Base-by-base conservation (phyloP, 495 filamentous ascomycete genomes). In the Aspergillus carlsbadensis region DNA sequence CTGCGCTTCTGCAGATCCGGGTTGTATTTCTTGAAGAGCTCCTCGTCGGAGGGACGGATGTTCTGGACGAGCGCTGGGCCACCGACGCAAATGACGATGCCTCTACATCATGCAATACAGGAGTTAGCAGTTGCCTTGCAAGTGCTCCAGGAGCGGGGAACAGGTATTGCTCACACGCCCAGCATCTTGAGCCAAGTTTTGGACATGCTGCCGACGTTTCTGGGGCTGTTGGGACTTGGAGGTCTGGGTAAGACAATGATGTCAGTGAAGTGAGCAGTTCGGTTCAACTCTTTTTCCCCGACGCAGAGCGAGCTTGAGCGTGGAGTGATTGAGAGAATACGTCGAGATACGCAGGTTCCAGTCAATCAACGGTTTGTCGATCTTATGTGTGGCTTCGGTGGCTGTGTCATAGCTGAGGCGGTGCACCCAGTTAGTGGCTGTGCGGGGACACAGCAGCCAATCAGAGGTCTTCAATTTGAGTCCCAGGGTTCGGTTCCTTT, bases 11-110 rank as follows among this genome's bases (percentile, higher is more conserved):
- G 90, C 4, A 98, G 82, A 13, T 98, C 94, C 1, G 93, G 92
- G 69, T 92, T 98, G 77, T 96, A 98, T 70, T 80, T 84, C 79
- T 92, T 80, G 77, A 96, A 90, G 8, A 98, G 78, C 72, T 97
- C 92, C 69, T 96, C 94, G 60, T 96, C 91, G 6, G 90, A 84
- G 3, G 95, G 94, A 47, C 84, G 82, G 35, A 98, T 76, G 60
- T 82, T 95, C 65, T 82, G 77, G n/a, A 92, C 84, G 42, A 97
- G 72, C 5, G 89, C 87, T 29, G 93, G 93, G 21, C 94, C 94
- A 36, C 94, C 94, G 58, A 96, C 75, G 70, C 81, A 84, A 43
- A 92, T 74, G 31, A 78, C 75, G 29, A 75, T 78, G 43, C 86
- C 87, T 40, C 92, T 97, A 62, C 58, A 26, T 18, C 3, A 29